Conservation (phyloP, 2,329 filamentous ascomycete genomes). For the Esteya vermicola region DNA sequence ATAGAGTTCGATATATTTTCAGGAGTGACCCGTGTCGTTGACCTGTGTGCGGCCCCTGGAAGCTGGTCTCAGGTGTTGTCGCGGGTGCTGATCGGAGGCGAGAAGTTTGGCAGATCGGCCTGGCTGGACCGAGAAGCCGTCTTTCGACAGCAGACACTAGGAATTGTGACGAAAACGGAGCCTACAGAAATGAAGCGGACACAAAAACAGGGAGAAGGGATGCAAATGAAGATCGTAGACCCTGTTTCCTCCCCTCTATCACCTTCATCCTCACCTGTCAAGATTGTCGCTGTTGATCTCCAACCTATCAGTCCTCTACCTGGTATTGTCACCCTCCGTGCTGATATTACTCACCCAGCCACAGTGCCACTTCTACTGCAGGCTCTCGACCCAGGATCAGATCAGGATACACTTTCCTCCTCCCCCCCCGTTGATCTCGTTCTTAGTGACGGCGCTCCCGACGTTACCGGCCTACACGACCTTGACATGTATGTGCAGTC, state of each 20-base stretch:
- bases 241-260: too few species aligned
- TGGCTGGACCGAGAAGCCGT: conserved; percentile 75
- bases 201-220: too few species aligned
- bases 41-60: conserved; percentile 88
- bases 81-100: conserved; percentile 81
- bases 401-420: conserved; percentile 28
- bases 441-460: conserved; percentile 86
- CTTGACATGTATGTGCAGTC: conserved; percentile 97
- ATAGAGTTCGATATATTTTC: conserved; percentile 88
- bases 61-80: conserved; percentile 97
- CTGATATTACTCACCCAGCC: conserved; percentile 93
- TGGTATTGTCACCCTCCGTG: conserved; percentile 81
- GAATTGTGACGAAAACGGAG: conserved; percentile 16
- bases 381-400: conserved; percentile 59
- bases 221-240: too few species aligned
- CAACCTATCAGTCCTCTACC: conserved; percentile 91
- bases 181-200: too few species aligned
- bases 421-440: conserved; percentile 74
- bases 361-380: conserved; percentile 81
- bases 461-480: conserved; percentile 93
- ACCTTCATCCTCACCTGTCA: too few species aligned
- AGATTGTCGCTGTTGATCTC: conserved; percentile 90
- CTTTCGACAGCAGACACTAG: conserved; percentile 46
- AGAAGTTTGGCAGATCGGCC: conserved; percentile 71
- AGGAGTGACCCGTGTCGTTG: conserved; percentile 81